Percentiles rank a stretch among this genome's conserved stretches.
Conservation (phyloP, 2,329 filamentous ascomycete species). For the Cladosporium sp. region DNA sequence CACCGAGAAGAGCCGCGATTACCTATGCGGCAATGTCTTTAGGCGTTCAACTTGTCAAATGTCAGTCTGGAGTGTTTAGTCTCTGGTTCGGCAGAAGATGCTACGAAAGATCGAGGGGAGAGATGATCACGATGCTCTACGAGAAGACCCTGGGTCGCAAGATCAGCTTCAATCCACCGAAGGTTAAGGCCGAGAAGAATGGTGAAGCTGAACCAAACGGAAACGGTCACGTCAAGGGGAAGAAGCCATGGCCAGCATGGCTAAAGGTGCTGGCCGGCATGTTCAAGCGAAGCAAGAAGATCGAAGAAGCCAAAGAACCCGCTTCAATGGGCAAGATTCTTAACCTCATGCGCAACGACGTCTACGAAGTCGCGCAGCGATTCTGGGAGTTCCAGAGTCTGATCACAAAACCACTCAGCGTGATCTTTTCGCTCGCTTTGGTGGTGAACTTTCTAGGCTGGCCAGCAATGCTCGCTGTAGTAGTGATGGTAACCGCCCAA, state of each 20-base stretch:
- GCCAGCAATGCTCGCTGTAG: constrained; percentile 67
- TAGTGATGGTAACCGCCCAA: constrained; percentile 60
- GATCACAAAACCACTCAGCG: constrained; percentile 69
- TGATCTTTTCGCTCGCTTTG: constrained; percentile 69
- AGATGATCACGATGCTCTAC: constrained; percentile 81
- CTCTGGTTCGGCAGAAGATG: constrained; percentile 80
- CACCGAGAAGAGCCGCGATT: constrained; percentile 54
- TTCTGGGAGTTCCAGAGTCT: constrained; percentile 86
- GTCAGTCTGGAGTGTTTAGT: constrained; percentile 64
- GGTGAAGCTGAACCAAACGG: constrained; percentile 17
- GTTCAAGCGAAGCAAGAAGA: constrained; percentile 24
- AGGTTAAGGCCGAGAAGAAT: constrained; percentile 27
- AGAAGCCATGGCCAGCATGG: background rate
- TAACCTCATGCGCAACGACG: constrained; percentile 77
- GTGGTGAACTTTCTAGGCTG: constrained; percentile 78
- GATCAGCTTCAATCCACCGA: constrained; percentile 35
- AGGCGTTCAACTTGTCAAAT: constrained; percentile 55
- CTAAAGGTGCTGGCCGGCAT: background rate
- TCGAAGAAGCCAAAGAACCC: constrained; percentile 45
- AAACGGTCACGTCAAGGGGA: constrained; percentile 17
- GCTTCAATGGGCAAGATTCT: constrained; percentile 88
- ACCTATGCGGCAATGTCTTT: constrained; percentile 64
- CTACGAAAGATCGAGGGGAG: constrained; percentile 80
- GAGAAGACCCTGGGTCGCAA: constrained; percentile 72
- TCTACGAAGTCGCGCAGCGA: constrained; percentile 72